Conservation (phyloP, 768 basidiomycete species). For the Mycena latifolia region DNA sequence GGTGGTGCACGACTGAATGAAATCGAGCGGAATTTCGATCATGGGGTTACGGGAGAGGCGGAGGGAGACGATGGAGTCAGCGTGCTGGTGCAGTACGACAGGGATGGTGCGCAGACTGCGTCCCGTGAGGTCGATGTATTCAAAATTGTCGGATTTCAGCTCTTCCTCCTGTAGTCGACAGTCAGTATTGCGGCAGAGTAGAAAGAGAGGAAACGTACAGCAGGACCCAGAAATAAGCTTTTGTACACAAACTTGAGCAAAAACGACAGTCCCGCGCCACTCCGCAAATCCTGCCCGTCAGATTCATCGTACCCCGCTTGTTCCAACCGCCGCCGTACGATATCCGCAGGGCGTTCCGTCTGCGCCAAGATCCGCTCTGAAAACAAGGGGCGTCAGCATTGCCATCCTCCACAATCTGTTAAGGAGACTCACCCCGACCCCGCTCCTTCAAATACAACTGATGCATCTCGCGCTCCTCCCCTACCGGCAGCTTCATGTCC, state of each 20-base stretch:
- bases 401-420: background rate
- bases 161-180: constrained; percentile 73
- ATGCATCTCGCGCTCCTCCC: constrained; percentile 66
- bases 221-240: constrained; percentile 73
- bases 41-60: constrained; percentile 95
- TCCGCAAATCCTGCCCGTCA: constrained; percentile 84
- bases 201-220: constrained; percentile 56
- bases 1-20: constrained; percentile 88
- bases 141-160: constrained; percentile 75
- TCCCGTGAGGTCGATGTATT: constrained; percentile 85
- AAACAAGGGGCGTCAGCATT: constrained; percentile 8
- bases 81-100: constrained; percentile 85
- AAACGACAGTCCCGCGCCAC: constrained; percentile 81
- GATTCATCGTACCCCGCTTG: constrained; percentile 90
- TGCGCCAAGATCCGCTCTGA: constrained; percentile 87
- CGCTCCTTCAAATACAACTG: constrained; percentile 81
- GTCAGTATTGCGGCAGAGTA: background rate
- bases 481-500: constrained; percentile 35
- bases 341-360: constrained; percentile 86
- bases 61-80: constrained; percentile 85
- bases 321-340: constrained; percentile 84
- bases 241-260: constrained; percentile 94
- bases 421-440: constrained; percentile 69
- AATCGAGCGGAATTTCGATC: constrained; percentile 96
- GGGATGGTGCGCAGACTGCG: constrained; percentile 90